Percentiles rank a stretch among this genome's conserved stretches.
Conservation (phyloP, 2,329 filamentous ascomycete genomes). For the Aspergillus cejpii region DNA sequence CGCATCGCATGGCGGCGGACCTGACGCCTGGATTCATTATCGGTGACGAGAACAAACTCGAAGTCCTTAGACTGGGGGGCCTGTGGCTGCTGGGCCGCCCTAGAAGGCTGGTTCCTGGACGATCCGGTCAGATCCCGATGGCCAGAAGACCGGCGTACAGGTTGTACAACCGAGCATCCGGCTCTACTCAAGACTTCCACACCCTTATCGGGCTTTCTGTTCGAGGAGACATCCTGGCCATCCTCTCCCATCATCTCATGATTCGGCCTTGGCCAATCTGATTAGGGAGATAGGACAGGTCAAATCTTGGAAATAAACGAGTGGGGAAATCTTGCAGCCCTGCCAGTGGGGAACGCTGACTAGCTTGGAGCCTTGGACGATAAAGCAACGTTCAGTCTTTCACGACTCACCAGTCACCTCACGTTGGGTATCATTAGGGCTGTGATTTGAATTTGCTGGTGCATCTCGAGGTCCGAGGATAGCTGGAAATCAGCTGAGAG, state of each 20-base stretch:
- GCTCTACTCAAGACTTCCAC: constrained; percentile 4
- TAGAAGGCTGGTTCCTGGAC: constrained; percentile 6
- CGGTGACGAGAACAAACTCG: constrained; percentile 31
- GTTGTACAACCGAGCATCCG: constrained; percentile 1
- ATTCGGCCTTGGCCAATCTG: constrained; percentile 9
- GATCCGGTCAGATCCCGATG: constrained; percentile 4
- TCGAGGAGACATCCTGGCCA: constrained; percentile 10
- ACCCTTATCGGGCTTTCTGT: constrained; percentile 5
- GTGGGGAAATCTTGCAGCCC: constrained; percentile 10
- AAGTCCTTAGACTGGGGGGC: constrained; percentile 21
- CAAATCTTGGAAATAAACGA: constrained; percentile 5
- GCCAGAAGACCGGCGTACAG: constrained; percentile 6
- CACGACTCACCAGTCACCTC: too few relatives aligned
- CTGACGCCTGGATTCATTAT: constrained; percentile 28
- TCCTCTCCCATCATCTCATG: constrained; percentile 28
- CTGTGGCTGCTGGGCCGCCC: constrained; percentile 6
- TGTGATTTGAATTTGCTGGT: constrained; percentile 1
- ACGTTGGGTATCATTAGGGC: constrained; percentile 5
- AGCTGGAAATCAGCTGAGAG: constrained; percentile 4
- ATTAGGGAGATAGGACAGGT: constrained; percentile 7
- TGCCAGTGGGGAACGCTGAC: constrained; percentile 11
- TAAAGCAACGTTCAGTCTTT: constrained; percentile 8
- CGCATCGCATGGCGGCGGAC: constrained; percentile 34
- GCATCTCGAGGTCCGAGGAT: constrained; percentile 5
- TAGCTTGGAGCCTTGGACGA: constrained; percentile 8